Base-by-base conservation (phyloP, 805 yeast genomes). In the Spathaspora hagerdaliae region DNA sequence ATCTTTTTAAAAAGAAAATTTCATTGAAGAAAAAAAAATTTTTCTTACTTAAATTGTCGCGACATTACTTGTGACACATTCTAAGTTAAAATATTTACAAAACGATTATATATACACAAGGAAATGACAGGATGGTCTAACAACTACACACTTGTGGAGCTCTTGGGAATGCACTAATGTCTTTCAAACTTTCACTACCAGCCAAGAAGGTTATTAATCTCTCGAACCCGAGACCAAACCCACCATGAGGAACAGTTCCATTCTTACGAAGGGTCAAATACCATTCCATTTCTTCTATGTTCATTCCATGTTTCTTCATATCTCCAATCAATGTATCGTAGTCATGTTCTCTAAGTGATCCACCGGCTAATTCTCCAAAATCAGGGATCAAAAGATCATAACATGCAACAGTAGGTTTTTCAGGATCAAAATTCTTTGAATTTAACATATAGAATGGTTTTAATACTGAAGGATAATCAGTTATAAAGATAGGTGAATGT, bases 211-310 rank as follows among this genome's bases (percentile, higher is more conserved):
- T 81, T 12, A 94, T 62, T 29, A 94, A 65, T 48, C 99, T 71
- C 62, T 94, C 99, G 53, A 91, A 81, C 0, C 99, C 99, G 73
- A 94, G 71, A 0, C 99, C 99, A 65, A 85, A 94, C 0, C 99
- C 99, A 40, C 99, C 99, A 60, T 92, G 98, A 0, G 97, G 96
- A 19, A 83, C 83, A 2, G 86, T 70, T 0, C 97, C 98, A 54
- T 85, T 82, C 49, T 70, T 70, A 48, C 99, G 73, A 7, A 86
- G 71, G 1, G 83, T 77, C 27, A 84, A 53, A 59, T 91, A 94
- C 99, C 99, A 94, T 29, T 78, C 73, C 62, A 94, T 62, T 14
- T 79, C 77, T 2, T 73, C 76, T 2, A 61, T 57, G 43, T 78
- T 75, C 91, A 90, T 86, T 1, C 67, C 69, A 44, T 85, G 65